phyloP scores from a whole-genome alignment of 75 land plant species.

The Cunninghamia lanceolata region DNA sequence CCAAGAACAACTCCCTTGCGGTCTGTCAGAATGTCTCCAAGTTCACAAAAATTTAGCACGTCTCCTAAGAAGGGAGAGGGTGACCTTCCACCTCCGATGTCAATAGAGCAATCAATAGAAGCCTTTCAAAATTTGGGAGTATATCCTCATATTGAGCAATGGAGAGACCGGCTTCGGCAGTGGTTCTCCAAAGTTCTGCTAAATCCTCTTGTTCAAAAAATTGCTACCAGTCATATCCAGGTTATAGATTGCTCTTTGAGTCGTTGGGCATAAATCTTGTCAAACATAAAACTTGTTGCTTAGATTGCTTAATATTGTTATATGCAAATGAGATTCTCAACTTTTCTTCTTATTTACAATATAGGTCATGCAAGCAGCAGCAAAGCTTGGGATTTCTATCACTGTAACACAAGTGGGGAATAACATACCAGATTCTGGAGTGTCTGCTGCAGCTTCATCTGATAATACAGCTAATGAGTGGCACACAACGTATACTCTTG shows the following conservation, averaged over 20 bases:
- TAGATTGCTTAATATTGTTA: not conserved
- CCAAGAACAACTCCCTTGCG: slow-evolving; percentile 78
- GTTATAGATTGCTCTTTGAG: slow-evolving; percentile 24
- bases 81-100: slow-evolving; percentile 84
- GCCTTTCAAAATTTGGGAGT: slow-evolving; percentile 74
- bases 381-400: slow-evolving; percentile 66
- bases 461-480: slow-evolving; percentile 66
- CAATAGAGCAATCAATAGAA: slow-evolving; percentile 70
- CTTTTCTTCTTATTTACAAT: slow-evolving; percentile 7
- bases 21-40: slow-evolving; percentile 92
- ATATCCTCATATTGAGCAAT: slow-evolving; percentile 87
- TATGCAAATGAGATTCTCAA: slow-evolving; percentile 3
- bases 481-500: slow-evolving; percentile 64
- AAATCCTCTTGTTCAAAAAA: slow-evolving; percentile 77
- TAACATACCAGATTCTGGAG: slow-evolving; percentile 22
- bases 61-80: slow-evolving; percentile 96
- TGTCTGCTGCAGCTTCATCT: slow-evolving; percentile 32
- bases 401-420: slow-evolving; percentile 71
- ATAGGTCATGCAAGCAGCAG: slow-evolving; percentile 91
- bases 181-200: slow-evolving; percentile 92
- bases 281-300: not conserved
- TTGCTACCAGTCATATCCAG: slow-evolving; percentile 88
- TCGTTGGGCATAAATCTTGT: slow-evolving; percentile 6
- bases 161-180: slow-evolving; percentile 94
- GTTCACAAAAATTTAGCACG: slow-evolving; percentile 66